These are phyloP conservation scores for Ajuga chamaepitys DNA, from an alignment of 257 asterid genomes.

Conservation along the genomic window DNA sequence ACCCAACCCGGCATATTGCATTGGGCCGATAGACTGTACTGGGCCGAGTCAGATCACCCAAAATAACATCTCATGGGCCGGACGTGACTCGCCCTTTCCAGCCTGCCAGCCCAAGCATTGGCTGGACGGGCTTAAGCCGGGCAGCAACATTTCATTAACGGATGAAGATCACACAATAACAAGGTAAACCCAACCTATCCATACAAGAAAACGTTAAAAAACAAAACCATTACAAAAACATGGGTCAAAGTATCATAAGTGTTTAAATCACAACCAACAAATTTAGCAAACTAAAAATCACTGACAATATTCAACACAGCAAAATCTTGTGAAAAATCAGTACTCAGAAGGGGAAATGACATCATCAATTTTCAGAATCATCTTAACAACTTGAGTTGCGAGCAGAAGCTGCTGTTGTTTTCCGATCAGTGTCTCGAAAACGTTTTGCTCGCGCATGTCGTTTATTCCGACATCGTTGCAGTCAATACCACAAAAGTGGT, in stretches of 20 bases:
- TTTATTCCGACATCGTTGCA: slow-evolving; percentile 86
- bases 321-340: slow-evolving; percentile 29
- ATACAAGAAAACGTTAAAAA: background rate
- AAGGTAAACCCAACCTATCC: background rate
- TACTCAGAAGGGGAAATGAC: slow-evolving; percentile 72
- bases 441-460: slow-evolving; percentile 83
- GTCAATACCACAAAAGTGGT: slow-evolving; percentile 64
- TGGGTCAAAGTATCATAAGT: background rate
- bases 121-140: too few relatives aligned
- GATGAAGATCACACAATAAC: background rate
- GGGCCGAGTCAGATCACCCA: too few relatives aligned
- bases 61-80: too few relatives aligned
- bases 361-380: slow-evolving; percentile 83
- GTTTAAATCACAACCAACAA: background rate
- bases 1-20: too few relatives aligned
- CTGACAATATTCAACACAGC: slow-evolving; percentile 5
- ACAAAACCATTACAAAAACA: background rate
- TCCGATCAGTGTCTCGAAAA: slow-evolving; percentile 78
- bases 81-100: too few relatives aligned
- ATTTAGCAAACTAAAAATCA: slow-evolving; percentile 6
- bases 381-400: slow-evolving; percentile 83
- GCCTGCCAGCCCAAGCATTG: too few relatives aligned
- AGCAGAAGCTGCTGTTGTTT: slow-evolving; percentile 84
- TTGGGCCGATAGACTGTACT: too few relatives aligned
- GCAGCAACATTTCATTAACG: background rate